Evolutionary conservation across 2,329 filamentous ascomycete genomes (phyloP).

Genomic region (Trichoderma koningiopsis): DNA sequence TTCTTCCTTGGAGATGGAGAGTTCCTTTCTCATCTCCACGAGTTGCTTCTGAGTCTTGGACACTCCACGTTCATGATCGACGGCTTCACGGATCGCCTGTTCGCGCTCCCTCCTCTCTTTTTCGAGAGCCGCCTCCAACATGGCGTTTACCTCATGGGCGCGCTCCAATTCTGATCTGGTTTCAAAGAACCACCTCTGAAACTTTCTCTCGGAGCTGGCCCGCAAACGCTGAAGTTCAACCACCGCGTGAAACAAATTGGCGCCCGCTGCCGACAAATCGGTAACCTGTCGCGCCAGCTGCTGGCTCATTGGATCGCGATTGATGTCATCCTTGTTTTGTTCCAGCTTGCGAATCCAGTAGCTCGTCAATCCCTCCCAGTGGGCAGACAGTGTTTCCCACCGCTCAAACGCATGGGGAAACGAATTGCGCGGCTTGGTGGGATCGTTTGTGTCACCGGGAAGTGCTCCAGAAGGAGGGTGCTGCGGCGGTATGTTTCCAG

Average conservation of each 20-base stretch:
- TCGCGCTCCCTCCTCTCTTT: constrained; percentile 71
- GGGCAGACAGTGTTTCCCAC: constrained; percentile 94
- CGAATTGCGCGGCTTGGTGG: constrained; percentile 59
- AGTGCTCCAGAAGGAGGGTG: constrained; percentile 28
- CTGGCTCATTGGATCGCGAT: constrained; percentile 77
- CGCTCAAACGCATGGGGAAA: constrained; percentile 97
- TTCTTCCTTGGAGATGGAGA: constrained; percentile 94
- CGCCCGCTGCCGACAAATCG: constrained; percentile 93
- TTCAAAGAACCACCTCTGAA: constrained; percentile 98
- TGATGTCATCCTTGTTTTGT: constrained; percentile 83
- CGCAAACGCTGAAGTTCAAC: constrained; percentile 92
- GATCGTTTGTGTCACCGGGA: constrained; percentile 29
- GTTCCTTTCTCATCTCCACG: constrained; percentile 88
- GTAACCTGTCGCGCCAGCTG: constrained; percentile 93
- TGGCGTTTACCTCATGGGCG: constrained; percentile 76
- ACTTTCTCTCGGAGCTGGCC: constrained; percentile 94
- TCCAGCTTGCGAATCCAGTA: constrained; percentile 96
- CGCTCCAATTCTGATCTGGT: constrained; percentile 86
- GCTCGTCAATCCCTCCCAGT: constrained; percentile 96
- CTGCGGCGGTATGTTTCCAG: constrained; percentile 27
- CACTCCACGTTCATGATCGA: constrained; percentile 69
- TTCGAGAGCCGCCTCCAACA: constrained; percentile 75
- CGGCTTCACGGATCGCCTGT: constrained; percentile 66
- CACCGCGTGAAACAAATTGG: constrained; percentile 95
- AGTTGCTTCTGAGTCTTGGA: constrained; percentile 78